Evolutionary conservation across 352 stramenopile species (phyloP).

Genomic region (Aphanomyces astaci): DNA sequence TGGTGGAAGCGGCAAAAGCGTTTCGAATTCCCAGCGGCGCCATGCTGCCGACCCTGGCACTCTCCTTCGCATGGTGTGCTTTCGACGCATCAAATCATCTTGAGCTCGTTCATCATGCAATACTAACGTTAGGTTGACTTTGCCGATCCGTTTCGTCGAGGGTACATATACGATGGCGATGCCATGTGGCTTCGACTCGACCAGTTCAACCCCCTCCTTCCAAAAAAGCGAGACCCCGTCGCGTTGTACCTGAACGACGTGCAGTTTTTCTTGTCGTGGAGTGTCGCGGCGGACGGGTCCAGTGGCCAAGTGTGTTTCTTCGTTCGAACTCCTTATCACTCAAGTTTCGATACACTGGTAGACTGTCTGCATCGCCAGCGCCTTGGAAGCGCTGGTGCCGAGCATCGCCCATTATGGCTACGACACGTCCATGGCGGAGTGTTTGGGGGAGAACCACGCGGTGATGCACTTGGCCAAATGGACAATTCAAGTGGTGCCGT

Average conservation of each 20-base stretch:
- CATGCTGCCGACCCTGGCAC: not conserved
- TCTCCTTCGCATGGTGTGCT: slow-evolving; percentile 2
- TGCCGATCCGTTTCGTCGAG: not conserved
- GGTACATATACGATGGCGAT: not conserved
- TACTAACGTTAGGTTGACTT: slow-evolving; percentile 3
- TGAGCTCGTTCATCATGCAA: not conserved
- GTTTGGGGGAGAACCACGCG: not conserved
- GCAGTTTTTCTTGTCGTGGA: slow-evolving; percentile 1
- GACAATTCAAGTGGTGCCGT: not conserved
- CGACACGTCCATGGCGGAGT: slow-evolving; percentile 9
- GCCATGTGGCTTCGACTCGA: slow-evolving; percentile 7
- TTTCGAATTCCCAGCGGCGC: not conserved
- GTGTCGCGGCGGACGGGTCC: not conserved
- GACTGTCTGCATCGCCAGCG: not conserved
- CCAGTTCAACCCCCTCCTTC: not conserved
- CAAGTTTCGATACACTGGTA: not conserved
- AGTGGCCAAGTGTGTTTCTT: not conserved
- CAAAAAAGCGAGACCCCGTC: not conserved
- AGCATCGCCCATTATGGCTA: slow-evolving; percentile 10
- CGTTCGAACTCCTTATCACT: not conserved
- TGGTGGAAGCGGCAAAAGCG: not conserved
- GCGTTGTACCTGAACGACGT: not conserved
- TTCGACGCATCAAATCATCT: too few species aligned
- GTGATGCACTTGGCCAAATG: slow-evolving; percentile 9
- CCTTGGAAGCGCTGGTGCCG: not conserved